Conservation (phyloP, 2,329 filamentous ascomycete genomes). For the Alternaria postmessia region DNA sequence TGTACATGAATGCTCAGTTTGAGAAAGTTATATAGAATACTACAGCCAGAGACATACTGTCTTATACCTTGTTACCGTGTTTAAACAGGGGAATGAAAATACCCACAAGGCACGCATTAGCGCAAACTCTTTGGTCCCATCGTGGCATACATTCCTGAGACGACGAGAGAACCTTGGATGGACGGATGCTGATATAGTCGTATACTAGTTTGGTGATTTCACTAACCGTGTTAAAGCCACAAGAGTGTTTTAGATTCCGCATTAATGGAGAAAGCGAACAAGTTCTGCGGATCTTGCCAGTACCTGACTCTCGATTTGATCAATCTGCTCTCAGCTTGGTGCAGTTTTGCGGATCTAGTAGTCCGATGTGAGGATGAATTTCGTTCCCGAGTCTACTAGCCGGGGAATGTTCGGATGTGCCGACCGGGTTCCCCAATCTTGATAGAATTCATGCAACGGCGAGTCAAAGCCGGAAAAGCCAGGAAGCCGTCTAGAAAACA, state of each 20-base stretch:
- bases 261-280: background rate
- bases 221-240: background rate
- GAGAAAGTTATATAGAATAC: background rate
- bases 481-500: background rate
- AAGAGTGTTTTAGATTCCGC: background rate
- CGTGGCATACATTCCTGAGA: background rate
- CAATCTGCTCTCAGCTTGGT: background rate
- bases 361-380: background rate
- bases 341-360: background rate
- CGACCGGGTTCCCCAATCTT: slow-evolving; percentile 3
- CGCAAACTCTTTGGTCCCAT: background rate
- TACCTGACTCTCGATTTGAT: background rate
- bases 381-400: background rate
- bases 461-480: background rate
- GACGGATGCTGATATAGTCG: background rate
- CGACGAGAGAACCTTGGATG: background rate
- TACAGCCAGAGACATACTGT: background rate
- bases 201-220: background rate
- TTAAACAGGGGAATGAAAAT: no score
- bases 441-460: background rate
- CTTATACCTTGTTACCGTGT: no score
- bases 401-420: slow-evolving; percentile 1
- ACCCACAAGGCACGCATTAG: no score
- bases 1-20: background rate
- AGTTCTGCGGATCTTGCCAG: background rate